phyloP scores from a whole-genome alignment of 306 rosid genomes.

The Albizia julibrissin region DNA sequence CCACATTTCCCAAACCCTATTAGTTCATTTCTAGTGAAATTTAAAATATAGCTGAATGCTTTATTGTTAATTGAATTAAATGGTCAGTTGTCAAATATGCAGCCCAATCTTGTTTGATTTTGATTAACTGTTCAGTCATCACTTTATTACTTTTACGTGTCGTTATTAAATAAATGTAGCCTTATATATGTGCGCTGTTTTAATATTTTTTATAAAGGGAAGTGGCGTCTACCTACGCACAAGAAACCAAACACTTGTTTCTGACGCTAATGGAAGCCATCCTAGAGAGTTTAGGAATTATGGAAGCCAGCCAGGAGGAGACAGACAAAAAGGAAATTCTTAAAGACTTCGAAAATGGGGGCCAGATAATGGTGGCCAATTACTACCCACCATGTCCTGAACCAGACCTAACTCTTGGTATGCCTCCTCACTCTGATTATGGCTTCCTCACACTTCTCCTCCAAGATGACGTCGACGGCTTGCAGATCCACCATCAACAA shows the following conservation, averaged over 20 bases:
- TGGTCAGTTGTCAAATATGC: background rate
- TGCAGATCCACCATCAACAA: conserved; percentile 66
- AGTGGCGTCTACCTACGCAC: conserved; percentile 62
- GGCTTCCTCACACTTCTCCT: conserved; percentile 89
- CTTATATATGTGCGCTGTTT: background rate
- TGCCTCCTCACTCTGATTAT: conserved; percentile 95
- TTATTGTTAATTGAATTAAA: background rate
- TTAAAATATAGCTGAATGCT: background rate
- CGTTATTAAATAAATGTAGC: background rate
- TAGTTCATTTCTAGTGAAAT: background rate
- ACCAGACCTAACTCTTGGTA: conserved; percentile 85
- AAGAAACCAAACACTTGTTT: conserved; percentile 63
- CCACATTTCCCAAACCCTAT: background rate
- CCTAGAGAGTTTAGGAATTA: conserved; percentile 65
- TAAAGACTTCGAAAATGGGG: conserved; percentile 65
- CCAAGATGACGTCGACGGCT: conserved; percentile 85
- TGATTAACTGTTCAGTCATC: background rate
- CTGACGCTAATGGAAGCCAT: conserved; percentile 60
- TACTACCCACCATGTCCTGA: conserved; percentile 90
- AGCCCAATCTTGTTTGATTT: background rate
- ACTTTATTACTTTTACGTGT: background rate
- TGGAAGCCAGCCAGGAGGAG: conserved; percentile 35
- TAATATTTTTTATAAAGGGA: conserved; percentile 39
- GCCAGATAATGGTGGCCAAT: conserved; percentile 85
- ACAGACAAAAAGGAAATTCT: conserved; percentile 38